Evolutionary conservation across 306 rosid genomes (phyloP).

Genomic region (Albizia julibrissin): DNA sequence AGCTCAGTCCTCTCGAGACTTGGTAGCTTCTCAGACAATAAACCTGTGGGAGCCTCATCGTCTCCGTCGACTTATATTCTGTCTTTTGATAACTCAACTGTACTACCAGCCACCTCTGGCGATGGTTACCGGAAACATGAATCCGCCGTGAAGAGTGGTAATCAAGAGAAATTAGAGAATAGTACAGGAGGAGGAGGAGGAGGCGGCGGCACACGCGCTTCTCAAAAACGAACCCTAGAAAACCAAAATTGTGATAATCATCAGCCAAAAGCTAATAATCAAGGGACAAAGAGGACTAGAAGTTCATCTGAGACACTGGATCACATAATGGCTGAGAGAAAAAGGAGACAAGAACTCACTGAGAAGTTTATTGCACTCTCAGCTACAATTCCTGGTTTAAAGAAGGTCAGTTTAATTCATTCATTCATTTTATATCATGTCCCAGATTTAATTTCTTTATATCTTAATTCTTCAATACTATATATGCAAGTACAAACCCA

Average conservation of each 20-base stretch:
- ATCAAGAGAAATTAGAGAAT: not conserved
- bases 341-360: constrained; percentile 34
- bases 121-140: constrained; percentile 2
- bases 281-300: constrained; percentile 20
- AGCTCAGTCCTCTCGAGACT: not conserved
- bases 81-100: constrained; percentile 29
- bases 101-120: not conserved
- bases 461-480: not conserved
- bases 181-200: not conserved
- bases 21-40: constrained; percentile 3
- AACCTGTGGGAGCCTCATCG: not conserved
- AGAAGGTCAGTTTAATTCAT: constrained; percentile 30
- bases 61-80: constrained; percentile 20
- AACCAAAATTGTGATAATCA: not conserved
- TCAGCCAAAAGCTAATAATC: constrained; percentile 16
- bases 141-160: not conserved
- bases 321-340: constrained; percentile 40
- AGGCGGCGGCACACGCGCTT: not conserved
- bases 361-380: constrained; percentile 41
- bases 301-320: constrained; percentile 29
- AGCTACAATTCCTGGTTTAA: constrained; percentile 40
- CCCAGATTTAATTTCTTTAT: too few species aligned
- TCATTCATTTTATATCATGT: not conserved
- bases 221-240: not conserved
- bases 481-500: too few species aligned